Conservation (phyloP, 2,329 filamentous ascomycete genomes). For the Ascochyta rabiei region DNA sequence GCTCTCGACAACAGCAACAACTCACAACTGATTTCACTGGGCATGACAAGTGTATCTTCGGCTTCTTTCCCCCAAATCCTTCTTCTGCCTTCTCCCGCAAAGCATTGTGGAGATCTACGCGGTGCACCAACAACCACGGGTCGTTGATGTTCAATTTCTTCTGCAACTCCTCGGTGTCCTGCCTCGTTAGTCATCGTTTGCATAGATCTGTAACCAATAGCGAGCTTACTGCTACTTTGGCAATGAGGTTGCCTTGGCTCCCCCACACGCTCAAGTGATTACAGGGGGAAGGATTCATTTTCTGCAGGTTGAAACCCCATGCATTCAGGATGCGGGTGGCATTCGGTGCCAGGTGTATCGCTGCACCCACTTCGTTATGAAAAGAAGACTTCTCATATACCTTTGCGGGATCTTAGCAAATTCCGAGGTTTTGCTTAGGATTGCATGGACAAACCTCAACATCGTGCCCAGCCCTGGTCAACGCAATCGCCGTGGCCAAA, state of each 20-base stretch:
- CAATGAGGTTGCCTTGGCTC: neutral
- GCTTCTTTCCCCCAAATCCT: neutral
- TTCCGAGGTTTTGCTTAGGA: neutral
- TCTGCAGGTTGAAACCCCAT: neutral
- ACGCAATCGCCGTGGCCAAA: neutral
- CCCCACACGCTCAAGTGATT: neutral
- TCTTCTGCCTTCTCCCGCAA: neutral
- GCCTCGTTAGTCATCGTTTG: neutral
- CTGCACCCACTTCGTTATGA: neutral
- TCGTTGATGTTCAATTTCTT: neutral
- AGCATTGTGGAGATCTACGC: neutral
- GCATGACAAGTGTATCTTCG: neutral
- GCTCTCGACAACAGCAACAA: too few species aligned
- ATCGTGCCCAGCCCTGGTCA: conserved; percentile 1
- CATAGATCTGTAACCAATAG: too few species aligned
- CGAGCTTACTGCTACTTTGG: neutral
- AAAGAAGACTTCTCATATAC: neutral
- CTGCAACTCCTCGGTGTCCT: neutral
- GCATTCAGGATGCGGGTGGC: neutral
- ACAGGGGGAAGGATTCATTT: neutral
- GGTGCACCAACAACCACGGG: neutral
- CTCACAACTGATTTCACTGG: too few species aligned
- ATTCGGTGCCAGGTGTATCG: neutral
- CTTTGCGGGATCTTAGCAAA: neutral
- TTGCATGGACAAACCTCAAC: neutral